Base-by-base conservation (phyloP, 2,329 filamentous ascomycete species). In the Epicoccum sorghinum region DNA sequence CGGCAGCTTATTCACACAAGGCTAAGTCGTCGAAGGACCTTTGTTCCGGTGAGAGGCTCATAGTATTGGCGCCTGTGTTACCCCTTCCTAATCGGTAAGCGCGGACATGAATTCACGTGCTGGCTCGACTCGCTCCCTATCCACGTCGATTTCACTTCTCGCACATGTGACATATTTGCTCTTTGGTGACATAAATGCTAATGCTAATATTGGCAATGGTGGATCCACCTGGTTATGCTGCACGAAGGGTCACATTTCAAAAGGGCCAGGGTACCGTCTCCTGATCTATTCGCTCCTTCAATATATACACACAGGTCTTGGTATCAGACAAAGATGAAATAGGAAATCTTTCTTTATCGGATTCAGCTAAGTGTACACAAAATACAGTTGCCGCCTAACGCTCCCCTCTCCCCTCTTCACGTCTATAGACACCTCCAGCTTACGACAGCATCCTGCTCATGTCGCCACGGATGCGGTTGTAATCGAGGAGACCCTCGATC, bases 401-500 rank as follows among this genome's bases (percentile, higher is more conserved):
- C 59, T 62, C 41, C 24, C 37, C 37, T 29, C 29, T 39, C 43
- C 39, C 18, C 39, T 29, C 35, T 40, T 23, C 24, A n/a, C 40
- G 18, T 44, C 41, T 49, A 43, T 47, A 14, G 29, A 54, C 38
- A 40, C 43, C n/a, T 32, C 45, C 41, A 35, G 40, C 38, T 60
- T 74, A 74, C 63, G 71, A 74, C 37, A 74, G 55, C 81, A 91
- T 93, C 78, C 91, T 87, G 82, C 86, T 91, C 89, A 95, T 95
- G 76, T 95, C 91, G 77, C 86, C 87, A 76, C 92, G 84, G 72
- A 91, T 83, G 75, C 89, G 82, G 76, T 88, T 83, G 82, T 95
- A 96, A 77, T 93, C 83, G 59, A 87, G 75, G 64, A 88, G 76
- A 75, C 87, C 93, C 85, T 98, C 95, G 73, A 98, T 92, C 80